These are phyloP conservation scores for Ogataea nitratoaversa DNA, from an alignment of 805 yeast genomes.

Conservation along the genomic window DNA sequence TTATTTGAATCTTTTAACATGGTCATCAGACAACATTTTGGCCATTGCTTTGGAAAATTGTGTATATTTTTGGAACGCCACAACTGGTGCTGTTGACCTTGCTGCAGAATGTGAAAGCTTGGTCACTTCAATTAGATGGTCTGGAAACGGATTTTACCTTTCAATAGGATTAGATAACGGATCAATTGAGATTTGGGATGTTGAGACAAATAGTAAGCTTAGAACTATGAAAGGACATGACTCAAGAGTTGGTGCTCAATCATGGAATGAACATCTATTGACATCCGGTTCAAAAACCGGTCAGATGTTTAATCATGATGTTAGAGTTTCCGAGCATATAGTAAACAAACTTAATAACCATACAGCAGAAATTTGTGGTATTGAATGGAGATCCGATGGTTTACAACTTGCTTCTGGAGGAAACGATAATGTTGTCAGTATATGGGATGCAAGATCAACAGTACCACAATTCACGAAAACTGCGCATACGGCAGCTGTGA, in stretches of 20 bases:
- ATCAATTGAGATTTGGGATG: slow-evolving; percentile 88
- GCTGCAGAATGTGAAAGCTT: slow-evolving; percentile 52
- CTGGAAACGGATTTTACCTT: slow-evolving; percentile 82
- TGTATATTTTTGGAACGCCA: slow-evolving; percentile 91
- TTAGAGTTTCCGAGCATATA: slow-evolving; percentile 75
- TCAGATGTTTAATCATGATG: slow-evolving; percentile 82
- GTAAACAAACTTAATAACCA: slow-evolving; percentile 60
- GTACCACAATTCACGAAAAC: slow-evolving; percentile 72
- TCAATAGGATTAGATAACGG: slow-evolving; percentile 86
- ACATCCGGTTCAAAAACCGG: slow-evolving; percentile 90
- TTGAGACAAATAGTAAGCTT: slow-evolving; percentile 65
- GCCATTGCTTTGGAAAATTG: slow-evolving; percentile 85
- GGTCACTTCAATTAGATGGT: slow-evolving; percentile 81
- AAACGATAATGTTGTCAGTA: slow-evolving; percentile 86
- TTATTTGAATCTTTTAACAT: slow-evolving; percentile 77
- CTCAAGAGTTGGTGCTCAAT: slow-evolving; percentile 75
- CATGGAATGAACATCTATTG: slow-evolving; percentile 79
- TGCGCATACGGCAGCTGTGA: slow-evolving; percentile 89
- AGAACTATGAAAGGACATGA: slow-evolving; percentile 75
- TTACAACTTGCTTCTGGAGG: slow-evolving; percentile 87
- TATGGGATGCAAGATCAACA: slow-evolving; percentile 81
- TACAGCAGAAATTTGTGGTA: slow-evolving; percentile 88
- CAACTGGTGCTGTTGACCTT: slow-evolving; percentile 68
- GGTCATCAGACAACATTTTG: slow-evolving; percentile 79
- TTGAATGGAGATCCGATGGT: slow-evolving; percentile 83